Conservation (phyloP, 2,329 filamentous ascomycete species). For the Venturia pyrina region DNA sequence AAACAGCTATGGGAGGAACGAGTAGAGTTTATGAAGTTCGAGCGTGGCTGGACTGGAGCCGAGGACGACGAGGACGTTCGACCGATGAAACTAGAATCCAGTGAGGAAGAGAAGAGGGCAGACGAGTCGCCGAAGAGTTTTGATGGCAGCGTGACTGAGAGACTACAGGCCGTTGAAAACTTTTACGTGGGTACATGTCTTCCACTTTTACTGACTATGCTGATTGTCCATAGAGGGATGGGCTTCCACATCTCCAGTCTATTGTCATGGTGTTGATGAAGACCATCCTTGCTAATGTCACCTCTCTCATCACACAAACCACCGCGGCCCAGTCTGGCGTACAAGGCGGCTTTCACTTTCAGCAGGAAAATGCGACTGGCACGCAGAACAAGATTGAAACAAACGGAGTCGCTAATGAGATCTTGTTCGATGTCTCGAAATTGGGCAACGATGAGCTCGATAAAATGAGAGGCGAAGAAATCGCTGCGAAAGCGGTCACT, state of each 20-base stretch:
- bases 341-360: conserved; percentile 10
- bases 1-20: conserved; percentile 92
- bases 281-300: conserved; percentile 78
- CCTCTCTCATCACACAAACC: conserved; percentile 60
- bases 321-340: conserved; percentile 33
- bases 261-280: conserved; percentile 87
- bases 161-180: conserved; percentile 63
- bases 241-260: conserved; percentile 80
- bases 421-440: conserved; percentile 1
- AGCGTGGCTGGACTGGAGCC: conserved; percentile 69
- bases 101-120: conserved; percentile 11
- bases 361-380: conserved; percentile 12
- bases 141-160: conserved; percentile 48
- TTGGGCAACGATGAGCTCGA: conserved; percentile 61
- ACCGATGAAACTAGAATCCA: conserved; percentile 18
- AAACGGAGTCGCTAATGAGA: conserved; percentile 20
- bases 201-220: conserved; percentile 4
- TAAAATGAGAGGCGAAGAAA: conserved; percentile 70
- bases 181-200: conserved; percentile 64
- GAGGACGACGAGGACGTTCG: conserved; percentile 38
- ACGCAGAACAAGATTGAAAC: conserved; percentile 9
- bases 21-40: conserved; percentile 82
- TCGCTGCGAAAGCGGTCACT: conserved; percentile 85
- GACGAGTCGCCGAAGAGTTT: conserved; percentile 34
- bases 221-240: conserved; percentile 46